Evolutionary conservation across 495 filamentous ascomycete genomes (phyloP).

Genomic region (Xylaria sp.): DNA sequence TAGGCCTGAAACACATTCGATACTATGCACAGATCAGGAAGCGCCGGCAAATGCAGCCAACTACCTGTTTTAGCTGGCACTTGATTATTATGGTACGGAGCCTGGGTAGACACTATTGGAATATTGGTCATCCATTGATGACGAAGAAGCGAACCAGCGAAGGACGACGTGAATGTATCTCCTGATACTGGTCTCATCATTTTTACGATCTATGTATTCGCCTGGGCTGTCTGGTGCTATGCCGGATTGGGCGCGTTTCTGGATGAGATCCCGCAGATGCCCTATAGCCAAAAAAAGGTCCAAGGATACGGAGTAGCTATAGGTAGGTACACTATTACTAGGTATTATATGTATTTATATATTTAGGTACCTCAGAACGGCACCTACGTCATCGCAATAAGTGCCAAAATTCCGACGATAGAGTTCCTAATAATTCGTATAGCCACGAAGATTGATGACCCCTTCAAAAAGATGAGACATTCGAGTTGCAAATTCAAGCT

Average conservation of each 20-base stretch:
- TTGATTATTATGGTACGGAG: neutral
- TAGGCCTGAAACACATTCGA: conserved; percentile 20
- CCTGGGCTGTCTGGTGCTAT: neutral
- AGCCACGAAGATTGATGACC: neutral
- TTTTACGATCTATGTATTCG: neutral
- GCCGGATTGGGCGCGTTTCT: neutral
- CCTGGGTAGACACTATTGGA: neutral
- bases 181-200: neutral
- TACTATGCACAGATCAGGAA: conserved; percentile 14
- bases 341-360: too few relatives aligned
- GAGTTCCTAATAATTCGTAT: neutral
- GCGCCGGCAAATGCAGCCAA: conserved; percentile 12
- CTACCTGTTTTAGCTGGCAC: conserved; percentile 5
- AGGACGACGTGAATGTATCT: conserved; percentile 4
- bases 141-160: conserved; percentile 1
- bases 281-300: neutral
- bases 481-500: conserved; percentile 1
- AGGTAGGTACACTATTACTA: too few relatives aligned
- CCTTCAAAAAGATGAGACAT: neutral
- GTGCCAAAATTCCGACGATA: neutral
- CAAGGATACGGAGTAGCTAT: too few relatives aligned
- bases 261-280: neutral
- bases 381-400: conserved; percentile 4
- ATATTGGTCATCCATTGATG: neutral
- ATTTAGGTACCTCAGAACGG: neutral